A percentile compares a stretch with the other conserved stretches of the same genome.
These are phyloP conservation scores for Salinomyces thailandicus DNA, from an alignment of 2,329 filamentous ascomycete species.

Conservation along the genomic window DNA sequence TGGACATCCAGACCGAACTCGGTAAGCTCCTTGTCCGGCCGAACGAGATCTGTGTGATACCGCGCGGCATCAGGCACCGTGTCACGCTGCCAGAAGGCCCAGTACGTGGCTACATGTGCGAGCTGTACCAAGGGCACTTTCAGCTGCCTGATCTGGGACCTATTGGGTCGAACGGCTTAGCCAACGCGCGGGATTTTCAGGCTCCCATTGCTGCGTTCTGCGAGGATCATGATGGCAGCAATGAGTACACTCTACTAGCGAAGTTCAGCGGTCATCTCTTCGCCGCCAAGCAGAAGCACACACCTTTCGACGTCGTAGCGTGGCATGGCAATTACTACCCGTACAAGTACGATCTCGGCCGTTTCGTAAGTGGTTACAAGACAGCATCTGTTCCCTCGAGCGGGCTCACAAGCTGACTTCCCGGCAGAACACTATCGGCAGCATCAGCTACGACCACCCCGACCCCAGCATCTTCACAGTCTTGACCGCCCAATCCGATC, in stretches of 20 bases:
- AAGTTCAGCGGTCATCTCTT: constrained; percentile 55
- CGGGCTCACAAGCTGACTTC: no score
- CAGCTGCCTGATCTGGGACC: constrained; percentile 57
- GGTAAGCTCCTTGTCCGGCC: constrained; percentile 54
- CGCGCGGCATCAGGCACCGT: constrained; percentile 53
- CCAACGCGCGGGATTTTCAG: constrained; percentile 56
- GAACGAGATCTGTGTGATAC: constrained; percentile 58
- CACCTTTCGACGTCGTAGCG: constrained; percentile 60
- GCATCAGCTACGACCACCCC: constrained; percentile 52
- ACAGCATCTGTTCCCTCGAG: no score
- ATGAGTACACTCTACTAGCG: constrained; percentile 47
- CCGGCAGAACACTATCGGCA: constrained; percentile 39
- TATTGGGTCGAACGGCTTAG: constrained; percentile 55
- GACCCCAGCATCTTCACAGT: constrained; percentile 60
- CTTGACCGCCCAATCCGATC: constrained; percentile 49
- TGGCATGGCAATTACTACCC: constrained; percentile 62
- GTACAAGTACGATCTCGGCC: constrained; percentile 49
- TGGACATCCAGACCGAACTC: constrained; percentile 60
- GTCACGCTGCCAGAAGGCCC: constrained; percentile 51
- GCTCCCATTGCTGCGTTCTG: constrained; percentile 49
- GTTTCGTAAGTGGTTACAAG: constrained; percentile 36
- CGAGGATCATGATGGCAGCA: constrained; percentile 37
- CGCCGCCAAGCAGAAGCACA: constrained; percentile 50
- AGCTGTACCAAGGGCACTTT: constrained; percentile 56
- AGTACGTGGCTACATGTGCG: constrained; percentile 55